Evolutionary conservation across 495 filamentous ascomycete genomes (phyloP).

Genomic region (Talaromyces nanjingensis): DNA sequence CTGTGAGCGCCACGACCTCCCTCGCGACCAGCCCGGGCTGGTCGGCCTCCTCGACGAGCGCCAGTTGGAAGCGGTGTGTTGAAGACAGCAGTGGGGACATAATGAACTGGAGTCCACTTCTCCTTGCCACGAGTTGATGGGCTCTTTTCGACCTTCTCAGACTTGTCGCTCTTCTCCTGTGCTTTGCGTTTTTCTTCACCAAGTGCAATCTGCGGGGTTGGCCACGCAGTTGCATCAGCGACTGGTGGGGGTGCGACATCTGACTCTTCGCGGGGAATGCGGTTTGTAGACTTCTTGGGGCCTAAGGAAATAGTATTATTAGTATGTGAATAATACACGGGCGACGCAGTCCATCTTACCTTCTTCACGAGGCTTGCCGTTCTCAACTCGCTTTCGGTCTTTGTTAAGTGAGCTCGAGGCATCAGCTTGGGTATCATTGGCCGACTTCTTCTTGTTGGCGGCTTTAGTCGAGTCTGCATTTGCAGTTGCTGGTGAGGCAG

Average conservation of each 20-base stretch:
- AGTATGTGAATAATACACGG: neutral
- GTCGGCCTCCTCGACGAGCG: conserved; percentile 53
- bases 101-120: conserved; percentile 65
- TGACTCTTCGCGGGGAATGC: conserved; percentile 43
- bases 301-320: conserved; percentile 6
- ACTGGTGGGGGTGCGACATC: conserved; percentile 44
- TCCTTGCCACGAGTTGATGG: conserved; percentile 51
- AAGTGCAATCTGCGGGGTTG: conserved; percentile 75
- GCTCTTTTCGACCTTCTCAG: conserved; percentile 59
- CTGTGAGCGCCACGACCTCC: conserved; percentile 40
- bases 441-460: conserved; percentile 39
- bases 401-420: conserved; percentile 21
- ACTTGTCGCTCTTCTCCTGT: conserved; percentile 58
- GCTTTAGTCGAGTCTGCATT: conserved; percentile 38
- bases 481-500: conserved; percentile 21
- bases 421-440: conserved; percentile 17
- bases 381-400: conserved; percentile 36
- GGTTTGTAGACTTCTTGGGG: conserved; percentile 14
- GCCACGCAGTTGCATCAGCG: conserved; percentile 75
- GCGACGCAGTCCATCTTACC: conserved; percentile 15
- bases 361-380: conserved; percentile 36
- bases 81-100: conserved; percentile 74
- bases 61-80: conserved; percentile 67
- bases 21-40: conserved; percentile 46
- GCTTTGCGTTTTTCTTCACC: conserved; percentile 66